Evolutionary conservation across 345 rosid species (phyloP).

Genomic region (Citrus maxima): DNA sequence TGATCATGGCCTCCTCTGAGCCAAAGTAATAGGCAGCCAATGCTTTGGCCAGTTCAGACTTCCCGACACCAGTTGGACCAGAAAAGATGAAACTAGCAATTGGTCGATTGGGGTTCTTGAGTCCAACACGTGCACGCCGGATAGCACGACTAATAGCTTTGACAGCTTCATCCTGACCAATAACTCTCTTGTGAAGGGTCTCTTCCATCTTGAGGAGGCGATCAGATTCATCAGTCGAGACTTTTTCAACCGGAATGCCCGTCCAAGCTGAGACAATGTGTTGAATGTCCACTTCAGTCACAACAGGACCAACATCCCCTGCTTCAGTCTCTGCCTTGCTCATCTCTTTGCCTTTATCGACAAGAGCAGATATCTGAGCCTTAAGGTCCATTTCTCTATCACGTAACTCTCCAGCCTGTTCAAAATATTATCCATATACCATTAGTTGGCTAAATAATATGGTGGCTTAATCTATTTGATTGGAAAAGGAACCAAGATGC

Average conservation of each 20-base stretch:
- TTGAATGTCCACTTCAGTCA: slow-evolving; percentile 85
- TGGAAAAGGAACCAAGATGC: not conserved
- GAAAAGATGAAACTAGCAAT: slow-evolving; percentile 99
- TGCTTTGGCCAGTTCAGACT: slow-evolving; percentile 95
- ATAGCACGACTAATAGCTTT: slow-evolving; percentile 93
- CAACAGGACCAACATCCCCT: slow-evolving; percentile 80
- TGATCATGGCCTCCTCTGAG: slow-evolving; percentile 95
- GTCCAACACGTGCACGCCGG: slow-evolving; percentile 98
- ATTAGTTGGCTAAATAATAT: not conserved
- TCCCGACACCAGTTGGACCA: slow-evolving; percentile 99
- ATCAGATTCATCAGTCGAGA: slow-evolving; percentile 90
- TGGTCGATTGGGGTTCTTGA: slow-evolving; percentile 90
- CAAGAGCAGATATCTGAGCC: slow-evolving; percentile 78
- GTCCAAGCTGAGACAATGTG: slow-evolving; percentile 96
- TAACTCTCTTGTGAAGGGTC: slow-evolving; percentile 82
- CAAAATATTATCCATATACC: slow-evolving; percentile 6
- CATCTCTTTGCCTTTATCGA: slow-evolving; percentile 91
- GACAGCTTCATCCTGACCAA: slow-evolving; percentile 99
- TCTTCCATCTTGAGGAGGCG: slow-evolving; percentile 95
- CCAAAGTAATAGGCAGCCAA: slow-evolving; percentile 96
- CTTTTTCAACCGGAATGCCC: slow-evolving; percentile 98
- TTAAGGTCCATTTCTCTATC: slow-evolving; percentile 95
- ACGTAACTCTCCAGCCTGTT: slow-evolving; percentile 91
- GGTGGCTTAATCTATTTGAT: not conserved
- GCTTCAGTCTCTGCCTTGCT: slow-evolving; percentile 91